Conservation (phyloP, 140 eudicot species). For the Stevia rebaudiana region DNA sequence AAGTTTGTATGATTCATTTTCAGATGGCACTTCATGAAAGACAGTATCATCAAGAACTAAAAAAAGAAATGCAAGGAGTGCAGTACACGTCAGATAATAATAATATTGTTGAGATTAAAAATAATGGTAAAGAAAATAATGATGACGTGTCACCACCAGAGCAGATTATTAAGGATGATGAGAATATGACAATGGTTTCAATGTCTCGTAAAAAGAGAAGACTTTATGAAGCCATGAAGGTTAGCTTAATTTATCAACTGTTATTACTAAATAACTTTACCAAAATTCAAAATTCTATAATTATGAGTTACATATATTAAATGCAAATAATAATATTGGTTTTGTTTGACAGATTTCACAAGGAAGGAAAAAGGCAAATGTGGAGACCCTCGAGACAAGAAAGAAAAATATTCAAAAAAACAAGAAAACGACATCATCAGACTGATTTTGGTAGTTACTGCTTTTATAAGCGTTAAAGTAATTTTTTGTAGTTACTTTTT, state of each 20-base stretch:
- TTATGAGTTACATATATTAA: no score
- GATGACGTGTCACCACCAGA: slow-evolving; percentile 27
- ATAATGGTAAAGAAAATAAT: slow-evolving; percentile 21
- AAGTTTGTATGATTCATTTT: not conserved
- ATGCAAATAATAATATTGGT: not conserved
- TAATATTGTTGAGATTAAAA: slow-evolving; percentile 14
- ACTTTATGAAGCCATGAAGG: slow-evolving; percentile 66
- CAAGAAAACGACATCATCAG: slow-evolving; percentile 10
- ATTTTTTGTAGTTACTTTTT: slow-evolving; percentile 12
- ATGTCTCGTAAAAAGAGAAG: slow-evolving; percentile 63
- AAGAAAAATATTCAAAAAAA: slow-evolving; percentile 14
- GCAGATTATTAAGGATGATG: slow-evolving; percentile 45
- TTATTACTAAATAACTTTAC: no score
- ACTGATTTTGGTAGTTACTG: slow-evolving; percentile 3
- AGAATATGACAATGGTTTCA: slow-evolving; percentile 29
- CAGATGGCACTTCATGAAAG: not conserved
- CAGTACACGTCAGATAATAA: slow-evolving; percentile 16
- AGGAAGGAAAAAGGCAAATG: slow-evolving; percentile 20
- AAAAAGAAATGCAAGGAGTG: slow-evolving; percentile 43
- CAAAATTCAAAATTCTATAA: no score
- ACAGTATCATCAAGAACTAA: slow-evolving; percentile 17
- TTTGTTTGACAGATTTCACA: not conserved
- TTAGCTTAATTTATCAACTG: not conserved
- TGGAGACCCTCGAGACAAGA: slow-evolving; percentile 16
- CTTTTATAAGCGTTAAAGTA: not conserved